A percentile compares a stretch with the other conserved stretches of the same genome.
These are phyloP conservation scores for Entomortierella chlamydospora DNA, from an alignment of 192 early-diverging fungal genomes.

Conservation along the genomic window DNA sequence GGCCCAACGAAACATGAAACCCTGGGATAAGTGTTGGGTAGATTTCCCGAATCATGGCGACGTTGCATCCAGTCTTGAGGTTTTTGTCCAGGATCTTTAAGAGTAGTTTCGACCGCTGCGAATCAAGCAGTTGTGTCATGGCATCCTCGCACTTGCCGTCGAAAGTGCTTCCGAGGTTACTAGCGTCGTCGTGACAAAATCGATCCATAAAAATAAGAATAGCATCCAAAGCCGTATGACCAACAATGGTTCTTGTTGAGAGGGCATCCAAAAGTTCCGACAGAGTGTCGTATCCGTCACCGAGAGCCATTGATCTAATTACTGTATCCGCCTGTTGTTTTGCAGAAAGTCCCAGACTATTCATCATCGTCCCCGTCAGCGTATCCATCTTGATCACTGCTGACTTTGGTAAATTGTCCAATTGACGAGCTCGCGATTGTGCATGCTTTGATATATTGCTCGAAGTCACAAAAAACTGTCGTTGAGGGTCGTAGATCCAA, in stretches of 20 bases:
- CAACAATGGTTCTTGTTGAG: constrained; percentile 31
- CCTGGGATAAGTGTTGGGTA: constrained; percentile 22
- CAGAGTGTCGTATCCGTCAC: constrained; percentile 15
- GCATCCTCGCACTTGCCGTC: not conserved
- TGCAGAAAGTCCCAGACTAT: not conserved
- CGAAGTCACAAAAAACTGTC: constrained; percentile 20
- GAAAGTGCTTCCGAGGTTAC: not conserved
- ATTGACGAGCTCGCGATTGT: constrained; percentile 17
- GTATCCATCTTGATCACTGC: not conserved
- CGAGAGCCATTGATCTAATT: not conserved
- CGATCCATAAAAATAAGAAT: constrained; percentile 34
- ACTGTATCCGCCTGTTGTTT: not conserved
- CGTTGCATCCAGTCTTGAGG: constrained; percentile 39
- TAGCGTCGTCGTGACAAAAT: constrained; percentile 7
- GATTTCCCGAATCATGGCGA: constrained; percentile 14
- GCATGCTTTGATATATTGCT: constrained; percentile 22
- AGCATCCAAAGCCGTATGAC: constrained; percentile 29
- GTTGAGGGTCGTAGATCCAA: constrained; percentile 44
- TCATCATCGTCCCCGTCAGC: not conserved
- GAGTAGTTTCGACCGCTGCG: constrained; percentile 32
- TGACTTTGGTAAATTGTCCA: not conserved
- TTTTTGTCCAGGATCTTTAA: constrained; percentile 51
- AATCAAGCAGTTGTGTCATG: not conserved
- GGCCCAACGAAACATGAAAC: constrained; percentile 39
- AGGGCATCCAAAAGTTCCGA: constrained; percentile 22